Conservation (phyloP, 257 asterid species). For the Forsythia suspensa region DNA sequence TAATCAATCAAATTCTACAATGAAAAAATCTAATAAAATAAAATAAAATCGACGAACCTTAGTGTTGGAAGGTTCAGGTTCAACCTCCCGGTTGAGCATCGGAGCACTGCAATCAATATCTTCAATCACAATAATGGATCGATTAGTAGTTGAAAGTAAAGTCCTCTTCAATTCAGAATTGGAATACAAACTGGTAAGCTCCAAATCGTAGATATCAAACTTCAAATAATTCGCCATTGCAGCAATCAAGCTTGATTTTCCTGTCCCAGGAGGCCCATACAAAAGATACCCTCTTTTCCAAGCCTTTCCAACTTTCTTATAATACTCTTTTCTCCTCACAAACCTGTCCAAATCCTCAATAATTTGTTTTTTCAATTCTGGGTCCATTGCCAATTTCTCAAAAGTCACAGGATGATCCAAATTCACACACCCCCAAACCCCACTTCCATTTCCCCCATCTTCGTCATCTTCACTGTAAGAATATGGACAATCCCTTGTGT, state of each 20-base stretch:
- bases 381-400: conserved; percentile 73
- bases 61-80: conserved; percentile 3
- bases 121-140: conserved; percentile 70
- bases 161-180: conserved; percentile 64
- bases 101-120: conserved; percentile 79
- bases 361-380: conserved; percentile 43
- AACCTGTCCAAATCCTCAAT: conserved; percentile 75
- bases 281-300: conserved; percentile 86
- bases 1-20: too few relatives aligned
- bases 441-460: conserved; percentile 41
- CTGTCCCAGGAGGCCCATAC: conserved; percentile 94
- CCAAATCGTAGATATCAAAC: conserved; percentile 77
- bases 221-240: conserved; percentile 81
- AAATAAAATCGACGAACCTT: conserved; percentile 30
- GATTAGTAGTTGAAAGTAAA: conserved; percentile 54
- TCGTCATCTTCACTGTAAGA: conserved; percentile 39
- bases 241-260: conserved; percentile 77
- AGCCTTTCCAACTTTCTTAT: conserved; percentile 78
- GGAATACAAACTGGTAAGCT: conserved; percentile 48
- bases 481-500: conserved; percentile 55
- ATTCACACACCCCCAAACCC: conserved; percentile 64
- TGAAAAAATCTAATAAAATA: neutral
- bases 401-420: conserved; percentile 79
- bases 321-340: conserved; percentile 68
- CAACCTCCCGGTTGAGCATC: conserved; percentile 55